Percentiles rank a stretch among this genome's conserved stretches.
phyloP scores from a whole-genome alignment of 805 yeast species.

The Maudiozyma turicensis region DNA sequence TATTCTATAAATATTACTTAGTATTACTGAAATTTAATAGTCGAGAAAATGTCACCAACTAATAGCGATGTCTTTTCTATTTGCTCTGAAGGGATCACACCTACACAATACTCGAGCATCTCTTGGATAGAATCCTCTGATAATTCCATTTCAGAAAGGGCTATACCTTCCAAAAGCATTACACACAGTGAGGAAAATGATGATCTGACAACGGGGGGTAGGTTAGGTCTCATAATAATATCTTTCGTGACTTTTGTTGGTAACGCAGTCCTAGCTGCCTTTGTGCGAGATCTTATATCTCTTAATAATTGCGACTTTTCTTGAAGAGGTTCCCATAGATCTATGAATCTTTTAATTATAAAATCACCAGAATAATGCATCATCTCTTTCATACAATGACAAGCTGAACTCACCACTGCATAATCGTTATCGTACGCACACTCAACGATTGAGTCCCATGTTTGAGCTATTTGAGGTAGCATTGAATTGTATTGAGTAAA shows the following conservation, averaged over 20 bases:
- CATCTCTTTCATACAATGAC: conserved; percentile 14
- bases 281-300: conserved; percentile 4
- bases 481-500: conserved; percentile 34
- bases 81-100: conserved; percentile 13
- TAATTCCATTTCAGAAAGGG: conserved; percentile 13
- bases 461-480: conserved; percentile 26
- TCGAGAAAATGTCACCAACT: conserved; percentile 18
- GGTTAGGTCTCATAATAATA: conserved; percentile 3
- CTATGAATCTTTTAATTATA: conserved; percentile 21
- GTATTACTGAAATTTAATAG: background rate
- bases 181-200: conserved; percentile 15
- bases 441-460: conserved; percentile 21
- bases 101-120: conserved; percentile 18
- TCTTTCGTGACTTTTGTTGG: background rate
- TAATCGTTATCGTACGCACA: conserved; percentile 15
- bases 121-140: conserved; percentile 16
- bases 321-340: conserved; percentile 18
- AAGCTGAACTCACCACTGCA: conserved; percentile 17
- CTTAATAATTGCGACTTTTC: conserved; percentile 9
- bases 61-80: conserved; percentile 13
- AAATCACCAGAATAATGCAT: conserved; percentile 20
- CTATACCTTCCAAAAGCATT: conserved; percentile 22
- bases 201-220: conserved; percentile 16
- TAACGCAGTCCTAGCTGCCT: background rate
- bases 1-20: background rate